Conservation (phyloP, 2,329 filamentous ascomycete species). For the Curvularia sp. region DNA sequence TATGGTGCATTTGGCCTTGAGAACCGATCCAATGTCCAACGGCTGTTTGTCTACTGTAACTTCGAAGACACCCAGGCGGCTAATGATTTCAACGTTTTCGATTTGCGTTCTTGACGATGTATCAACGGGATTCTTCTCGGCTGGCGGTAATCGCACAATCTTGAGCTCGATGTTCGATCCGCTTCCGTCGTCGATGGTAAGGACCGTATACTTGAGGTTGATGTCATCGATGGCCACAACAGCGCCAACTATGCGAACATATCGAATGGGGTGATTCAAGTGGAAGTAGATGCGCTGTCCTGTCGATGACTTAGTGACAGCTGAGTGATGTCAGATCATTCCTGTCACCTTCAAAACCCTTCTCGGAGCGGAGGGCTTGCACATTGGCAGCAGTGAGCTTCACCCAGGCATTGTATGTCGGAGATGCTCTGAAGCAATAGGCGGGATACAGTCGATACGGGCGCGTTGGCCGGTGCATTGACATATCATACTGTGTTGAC, state of each 20-base stretch:
- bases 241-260: constrained; percentile 54
- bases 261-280: constrained; percentile 61
- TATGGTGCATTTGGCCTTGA: constrained; percentile 66
- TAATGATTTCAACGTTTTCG: constrained; percentile 50
- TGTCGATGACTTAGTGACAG: constrained; percentile 30
- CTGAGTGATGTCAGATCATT: background rate
- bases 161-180: constrained; percentile 64
- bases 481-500: constrained; percentile 42
- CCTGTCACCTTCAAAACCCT: constrained; percentile 59
- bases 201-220: constrained; percentile 51
- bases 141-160: constrained; percentile 51
- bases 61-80: constrained; percentile 52
- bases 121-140: constrained; percentile 33
- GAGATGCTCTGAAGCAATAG: constrained; percentile 65
- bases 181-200: constrained; percentile 68
- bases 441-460: constrained; percentile 60
- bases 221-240: constrained; percentile 55
- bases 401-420: constrained; percentile 69
- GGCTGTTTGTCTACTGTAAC: constrained; percentile 40
- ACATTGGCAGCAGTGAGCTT: constrained; percentile 65
- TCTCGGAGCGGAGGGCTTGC: constrained; percentile 57
- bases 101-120: constrained; percentile 47
- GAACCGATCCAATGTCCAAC: constrained; percentile 57
- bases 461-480: constrained; percentile 31
- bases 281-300: constrained; percentile 64